Evolutionary conservation across 805 yeast genomes (phyloP).

Genomic region (Clavispora fructus): DNA sequence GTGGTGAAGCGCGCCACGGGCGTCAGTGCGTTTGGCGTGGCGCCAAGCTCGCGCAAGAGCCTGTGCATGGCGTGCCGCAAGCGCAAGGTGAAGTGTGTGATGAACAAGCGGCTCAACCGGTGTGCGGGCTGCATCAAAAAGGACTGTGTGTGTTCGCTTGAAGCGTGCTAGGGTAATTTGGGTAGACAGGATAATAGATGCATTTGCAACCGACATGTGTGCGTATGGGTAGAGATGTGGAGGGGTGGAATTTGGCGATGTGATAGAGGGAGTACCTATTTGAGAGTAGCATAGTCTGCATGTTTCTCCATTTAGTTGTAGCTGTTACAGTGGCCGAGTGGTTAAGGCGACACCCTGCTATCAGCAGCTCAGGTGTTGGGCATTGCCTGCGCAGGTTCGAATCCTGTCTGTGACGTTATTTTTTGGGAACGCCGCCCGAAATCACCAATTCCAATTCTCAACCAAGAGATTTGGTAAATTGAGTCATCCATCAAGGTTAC

Average conservation of each 20-base stretch:
- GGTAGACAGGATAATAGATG: not conserved
- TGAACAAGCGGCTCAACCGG: slow-evolving; percentile 22
- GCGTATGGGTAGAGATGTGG: too few species aligned
- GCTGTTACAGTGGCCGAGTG: slow-evolving; percentile 47
- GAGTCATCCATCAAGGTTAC: too few species aligned
- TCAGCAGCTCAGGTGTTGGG: slow-evolving; percentile 38
- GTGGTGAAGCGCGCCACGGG: slow-evolving; percentile 9
- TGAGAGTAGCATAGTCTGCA: not conserved
- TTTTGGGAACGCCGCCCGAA: too few species aligned
- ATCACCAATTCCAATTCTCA: too few species aligned
- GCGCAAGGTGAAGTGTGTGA: slow-evolving; percentile 40
- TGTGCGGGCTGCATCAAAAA: slow-evolving; percentile 40
- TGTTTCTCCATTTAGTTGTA: not conserved
- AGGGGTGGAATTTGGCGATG: too few species aligned
- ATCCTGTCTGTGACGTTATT: slow-evolving; percentile 93
- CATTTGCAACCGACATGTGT: not conserved
- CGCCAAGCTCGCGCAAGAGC: slow-evolving; percentile 24
- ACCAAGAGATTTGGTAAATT: too few species aligned
- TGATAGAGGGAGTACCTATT: too few species aligned
- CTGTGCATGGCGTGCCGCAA: slow-evolving; percentile 38
- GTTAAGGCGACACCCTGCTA: slow-evolving; percentile 44
- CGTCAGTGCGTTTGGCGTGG: not conserved
- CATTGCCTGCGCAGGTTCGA: slow-evolving; percentile 89
- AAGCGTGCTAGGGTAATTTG: slow-evolving; percentile 6
- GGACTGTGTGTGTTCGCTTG: slow-evolving; percentile 30